A percentile compares a stretch with the other conserved stretches of the same genome.
These are phyloP conservation scores for Graphilbum ipis-grandicollis DNA, from an alignment of 2,329 filamentous ascomycete genomes.

Conservation along the genomic window DNA sequence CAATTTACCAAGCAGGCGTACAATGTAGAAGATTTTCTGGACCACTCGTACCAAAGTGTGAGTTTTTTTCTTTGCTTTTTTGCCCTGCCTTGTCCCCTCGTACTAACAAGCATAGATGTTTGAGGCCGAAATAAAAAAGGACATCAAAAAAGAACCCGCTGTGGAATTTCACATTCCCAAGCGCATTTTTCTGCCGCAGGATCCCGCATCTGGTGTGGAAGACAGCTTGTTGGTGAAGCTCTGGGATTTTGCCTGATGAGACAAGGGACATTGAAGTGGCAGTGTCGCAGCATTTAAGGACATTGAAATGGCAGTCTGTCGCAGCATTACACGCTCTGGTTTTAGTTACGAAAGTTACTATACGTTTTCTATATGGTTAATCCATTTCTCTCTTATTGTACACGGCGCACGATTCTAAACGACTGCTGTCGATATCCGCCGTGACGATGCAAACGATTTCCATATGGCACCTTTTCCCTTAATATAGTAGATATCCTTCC, in stretches of 20 bases:
- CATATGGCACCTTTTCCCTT: too few species aligned
- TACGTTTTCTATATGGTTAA: too few species aligned
- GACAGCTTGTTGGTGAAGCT: conserved; percentile 41
- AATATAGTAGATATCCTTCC: too few species aligned
- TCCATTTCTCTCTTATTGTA: too few species aligned
- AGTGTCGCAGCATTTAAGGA: too few species aligned
- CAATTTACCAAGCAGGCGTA: conserved; percentile 95
- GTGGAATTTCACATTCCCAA: conserved; percentile 92
- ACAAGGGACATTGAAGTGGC: too few species aligned
- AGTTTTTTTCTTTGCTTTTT: conserved; percentile 20
- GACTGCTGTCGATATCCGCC: too few species aligned
- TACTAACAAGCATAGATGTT: conserved; percentile 35
- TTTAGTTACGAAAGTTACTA: too few species aligned
- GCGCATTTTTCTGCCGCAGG: conserved; percentile 48
- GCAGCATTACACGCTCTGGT: too few species aligned
- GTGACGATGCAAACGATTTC: too few species aligned
- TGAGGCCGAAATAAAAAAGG: conserved; percentile 67
- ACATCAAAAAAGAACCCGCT: conserved; percentile 70
- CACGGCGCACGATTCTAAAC: too few species aligned
- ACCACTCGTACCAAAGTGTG: conserved; percentile 77
- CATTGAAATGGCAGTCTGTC: too few species aligned
- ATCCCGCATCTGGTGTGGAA: conserved; percentile 25
- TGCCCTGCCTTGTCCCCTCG: neutral
- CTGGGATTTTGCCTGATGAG: conserved; percentile 35
- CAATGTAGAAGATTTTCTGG: conserved; percentile 91